A percentile compares a stretch with the other conserved stretches of the same genome.
These are phyloP conservation scores for Schoenoplectus triqueter DNA, from an alignment of 202 grass and related monocot species.

Conservation along the genomic window DNA sequence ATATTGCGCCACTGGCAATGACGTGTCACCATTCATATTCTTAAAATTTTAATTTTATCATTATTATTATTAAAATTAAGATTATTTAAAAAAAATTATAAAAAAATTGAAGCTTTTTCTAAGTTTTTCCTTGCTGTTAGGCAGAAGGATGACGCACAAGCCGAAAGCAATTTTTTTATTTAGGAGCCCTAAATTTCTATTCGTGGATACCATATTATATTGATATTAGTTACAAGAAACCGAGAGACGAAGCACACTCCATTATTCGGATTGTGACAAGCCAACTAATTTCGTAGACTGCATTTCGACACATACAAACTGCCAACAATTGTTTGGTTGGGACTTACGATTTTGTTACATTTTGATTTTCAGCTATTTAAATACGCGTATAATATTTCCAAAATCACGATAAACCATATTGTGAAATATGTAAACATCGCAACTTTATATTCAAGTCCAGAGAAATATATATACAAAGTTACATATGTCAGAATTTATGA, in stretches of 20 bases:
- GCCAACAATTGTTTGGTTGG: slow-evolving; percentile 24
- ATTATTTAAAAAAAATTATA: no score
- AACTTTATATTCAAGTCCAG: neutral
- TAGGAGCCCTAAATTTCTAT: neutral
- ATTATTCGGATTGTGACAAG: slow-evolving; percentile 25
- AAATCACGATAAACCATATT: neutral
- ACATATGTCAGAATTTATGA: no score
- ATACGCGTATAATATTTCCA: neutral
- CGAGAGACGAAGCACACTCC: neutral
- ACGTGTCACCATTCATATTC: no score
- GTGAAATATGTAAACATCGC: neutral
- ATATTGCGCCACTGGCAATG: no score
- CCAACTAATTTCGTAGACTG: slow-evolving; percentile 30
- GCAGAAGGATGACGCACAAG: neutral
- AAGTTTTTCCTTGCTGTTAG: neutral
- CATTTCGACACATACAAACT: neutral
- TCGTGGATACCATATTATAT: neutral
- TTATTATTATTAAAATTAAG: no score
- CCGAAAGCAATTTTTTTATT: neutral
- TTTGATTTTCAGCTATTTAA: neutral
- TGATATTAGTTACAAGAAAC: slow-evolving; percentile 9
- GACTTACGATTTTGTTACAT: neutral
- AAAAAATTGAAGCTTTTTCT: neutral
- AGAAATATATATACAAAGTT: no score
- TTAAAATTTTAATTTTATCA: no score